These are phyloP conservation scores for Elaphomyces granulatus DNA, from an alignment of 495 filamentous ascomycete species.

Conservation along the genomic window DNA sequence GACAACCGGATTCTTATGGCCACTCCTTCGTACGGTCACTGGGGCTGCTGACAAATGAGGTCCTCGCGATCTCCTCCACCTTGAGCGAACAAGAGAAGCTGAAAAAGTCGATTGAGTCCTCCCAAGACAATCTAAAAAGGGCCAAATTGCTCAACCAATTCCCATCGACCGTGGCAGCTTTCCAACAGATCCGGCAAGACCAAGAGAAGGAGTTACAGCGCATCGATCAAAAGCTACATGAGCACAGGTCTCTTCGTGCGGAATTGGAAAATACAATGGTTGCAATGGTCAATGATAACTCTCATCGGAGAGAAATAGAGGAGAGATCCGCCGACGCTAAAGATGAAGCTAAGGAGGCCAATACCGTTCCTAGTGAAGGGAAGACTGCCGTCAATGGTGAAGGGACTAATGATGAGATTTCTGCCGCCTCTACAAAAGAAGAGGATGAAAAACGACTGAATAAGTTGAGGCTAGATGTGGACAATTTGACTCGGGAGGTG, in stretches of 20 bases:
- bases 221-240: slow-evolving; percentile 8
- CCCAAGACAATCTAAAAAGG: slow-evolving; percentile 8
- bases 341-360: neutral
- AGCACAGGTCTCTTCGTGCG: slow-evolving; percentile 4
- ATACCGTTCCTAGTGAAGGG: neutral
- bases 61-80: neutral
- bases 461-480: neutral
- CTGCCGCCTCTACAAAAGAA: too few species aligned
- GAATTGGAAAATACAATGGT: slow-evolving; percentile 7
- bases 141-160: slow-evolving; percentile 12
- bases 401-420: too few species aligned
- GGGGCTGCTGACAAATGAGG: neutral
- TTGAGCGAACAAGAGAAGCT: slow-evolving; percentile 12
- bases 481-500: neutral
- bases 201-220: slow-evolving; percentile 8
- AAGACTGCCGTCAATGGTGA: too few species aligned
- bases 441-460: neutral
- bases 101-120: slow-evolving; percentile 10
- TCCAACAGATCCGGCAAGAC: slow-evolving; percentile 7
- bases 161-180: slow-evolving; percentile 11
- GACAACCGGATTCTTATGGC: too few species aligned
- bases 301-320: neutral
- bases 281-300: neutral
- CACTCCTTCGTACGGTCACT: neutral
- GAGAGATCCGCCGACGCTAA: neutral